Evolutionary conservation across 352 stramenopile genomes (phyloP).

Genomic region (Phytophthora pini): DNA sequence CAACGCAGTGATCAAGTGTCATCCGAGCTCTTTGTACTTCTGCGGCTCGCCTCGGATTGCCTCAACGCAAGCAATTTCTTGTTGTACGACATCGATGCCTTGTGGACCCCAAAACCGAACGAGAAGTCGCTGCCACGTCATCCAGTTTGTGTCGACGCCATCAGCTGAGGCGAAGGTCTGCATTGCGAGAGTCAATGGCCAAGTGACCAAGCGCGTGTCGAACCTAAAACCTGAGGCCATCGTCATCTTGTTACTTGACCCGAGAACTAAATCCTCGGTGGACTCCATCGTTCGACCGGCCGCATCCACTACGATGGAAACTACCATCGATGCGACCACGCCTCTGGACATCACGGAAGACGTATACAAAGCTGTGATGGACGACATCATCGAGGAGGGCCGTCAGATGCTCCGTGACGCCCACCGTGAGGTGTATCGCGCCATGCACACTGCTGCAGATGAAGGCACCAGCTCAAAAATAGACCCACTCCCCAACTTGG

Average conservation of each 20-base stretch:
- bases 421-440: too few relatives aligned
- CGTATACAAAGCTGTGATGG: too few relatives aligned
- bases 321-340: too few relatives aligned
- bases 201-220: not conserved
- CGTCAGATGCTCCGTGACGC: too few relatives aligned
- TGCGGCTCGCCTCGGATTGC: not conserved
- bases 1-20: not conserved
- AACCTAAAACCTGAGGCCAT: not conserved
- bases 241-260: not conserved
- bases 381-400: too few relatives aligned
- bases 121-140: not conserved
- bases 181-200: not conserved
- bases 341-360: too few relatives aligned
- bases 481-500: too few relatives aligned
- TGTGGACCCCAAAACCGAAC: not conserved
- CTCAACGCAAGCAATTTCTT: not conserved
- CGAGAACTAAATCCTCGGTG: not conserved
- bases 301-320: too few relatives aligned
- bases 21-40: conserved; percentile 12
- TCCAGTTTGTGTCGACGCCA: not conserved
- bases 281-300: not conserved
- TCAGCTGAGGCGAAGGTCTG: not conserved
- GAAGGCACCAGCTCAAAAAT: too few relatives aligned
- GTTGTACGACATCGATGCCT: not conserved
- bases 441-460: too few relatives aligned